Percentiles rank a stretch among this genome's conserved stretches.
Conservation (phyloP, 805 yeast species). For the Clavispora santaluciae region DNA sequence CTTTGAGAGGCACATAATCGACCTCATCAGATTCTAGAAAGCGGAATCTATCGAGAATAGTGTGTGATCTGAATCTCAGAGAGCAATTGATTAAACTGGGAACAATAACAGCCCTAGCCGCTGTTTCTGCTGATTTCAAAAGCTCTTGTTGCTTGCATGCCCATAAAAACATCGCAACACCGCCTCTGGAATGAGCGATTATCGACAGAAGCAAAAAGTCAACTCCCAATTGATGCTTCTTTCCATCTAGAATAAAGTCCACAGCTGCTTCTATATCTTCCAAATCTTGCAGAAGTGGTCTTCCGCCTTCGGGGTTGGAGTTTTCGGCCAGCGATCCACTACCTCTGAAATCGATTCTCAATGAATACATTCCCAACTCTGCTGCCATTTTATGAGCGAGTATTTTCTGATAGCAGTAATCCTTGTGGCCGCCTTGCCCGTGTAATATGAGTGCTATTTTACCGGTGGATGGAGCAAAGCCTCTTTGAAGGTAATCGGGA, state of each 20-base stretch:
- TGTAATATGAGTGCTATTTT: conserved; percentile 64
- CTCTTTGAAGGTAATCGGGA: conserved; percentile 20
- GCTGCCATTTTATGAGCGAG: conserved; percentile 58
- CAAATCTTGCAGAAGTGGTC: conserved; percentile 59
- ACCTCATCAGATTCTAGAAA: conserved; percentile 15
- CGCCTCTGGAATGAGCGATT: conserved; percentile 79
- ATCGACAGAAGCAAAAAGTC: conserved; percentile 50
- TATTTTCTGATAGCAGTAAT: conserved; percentile 65
- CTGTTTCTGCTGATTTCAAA: conserved; percentile 20
- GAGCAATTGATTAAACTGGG: conserved; percentile 70
- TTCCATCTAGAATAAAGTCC: conserved; percentile 25
- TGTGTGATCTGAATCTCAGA: conserved; percentile 57
- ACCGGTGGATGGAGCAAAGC: conserved; percentile 38
- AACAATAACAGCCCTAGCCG: conserved; percentile 37
- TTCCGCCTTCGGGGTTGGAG: conserved; percentile 37
- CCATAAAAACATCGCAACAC: conserved; percentile 72
- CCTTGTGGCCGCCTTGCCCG: conserved; percentile 82
- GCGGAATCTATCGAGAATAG: conserved; percentile 39
- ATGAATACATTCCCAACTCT: conserved; percentile 55
- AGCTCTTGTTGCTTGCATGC: conserved; percentile 43
- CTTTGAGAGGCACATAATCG: conserved; percentile 26
- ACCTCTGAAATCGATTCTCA: conserved; percentile 81
- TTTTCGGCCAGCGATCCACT: conserved; percentile 72
- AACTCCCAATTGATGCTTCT: conserved; percentile 33
- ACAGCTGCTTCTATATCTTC: conserved; percentile 53